Evolutionary conservation across 768 basidiomycete genomes (phyloP).

Genomic region (Trametes cingulata): DNA sequence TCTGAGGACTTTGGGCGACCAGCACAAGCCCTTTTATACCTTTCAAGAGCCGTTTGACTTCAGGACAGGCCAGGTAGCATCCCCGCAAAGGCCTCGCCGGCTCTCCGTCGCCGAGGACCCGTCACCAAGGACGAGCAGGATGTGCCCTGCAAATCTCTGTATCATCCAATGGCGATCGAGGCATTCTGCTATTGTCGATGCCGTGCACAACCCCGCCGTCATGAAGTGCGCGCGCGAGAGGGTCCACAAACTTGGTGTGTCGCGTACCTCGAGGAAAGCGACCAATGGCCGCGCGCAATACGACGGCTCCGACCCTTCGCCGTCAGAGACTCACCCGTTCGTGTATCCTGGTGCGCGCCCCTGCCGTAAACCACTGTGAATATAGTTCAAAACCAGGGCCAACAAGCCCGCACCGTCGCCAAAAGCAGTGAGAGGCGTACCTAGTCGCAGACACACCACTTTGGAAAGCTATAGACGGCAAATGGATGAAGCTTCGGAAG

Average conservation of each 20-base stretch:
- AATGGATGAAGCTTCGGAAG: not conserved
- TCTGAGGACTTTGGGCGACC: conserved; percentile 2
- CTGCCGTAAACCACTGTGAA: conserved; percentile 15
- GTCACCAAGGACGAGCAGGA: not conserved
- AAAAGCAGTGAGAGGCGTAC: conserved; percentile 5
- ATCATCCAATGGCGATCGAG: not conserved
- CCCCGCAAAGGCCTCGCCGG: no score
- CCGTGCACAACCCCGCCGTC: not conserved
- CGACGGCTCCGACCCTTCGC: not conserved
- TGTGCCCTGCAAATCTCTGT: not conserved
- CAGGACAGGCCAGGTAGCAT: not conserved
- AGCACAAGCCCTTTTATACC: conserved; percentile 11
- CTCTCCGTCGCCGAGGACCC: not conserved
- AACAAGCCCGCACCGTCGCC: not conserved
- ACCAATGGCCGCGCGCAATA: not conserved
- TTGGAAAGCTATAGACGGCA: not conserved
- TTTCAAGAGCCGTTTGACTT: not conserved
- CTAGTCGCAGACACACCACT: not conserved
- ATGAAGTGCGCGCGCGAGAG: not conserved
- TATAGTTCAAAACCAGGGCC: not conserved
- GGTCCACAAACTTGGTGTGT: conserved; percentile 7
- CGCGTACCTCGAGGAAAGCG: not conserved
- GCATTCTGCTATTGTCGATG: conserved; percentile 1
- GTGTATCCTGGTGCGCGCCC: not conserved
- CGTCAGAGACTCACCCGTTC: not conserved